Evolutionary conservation across 2,329 filamentous ascomycete species (phyloP).

Genomic region (Pseudogymnoascus sp.): DNA sequence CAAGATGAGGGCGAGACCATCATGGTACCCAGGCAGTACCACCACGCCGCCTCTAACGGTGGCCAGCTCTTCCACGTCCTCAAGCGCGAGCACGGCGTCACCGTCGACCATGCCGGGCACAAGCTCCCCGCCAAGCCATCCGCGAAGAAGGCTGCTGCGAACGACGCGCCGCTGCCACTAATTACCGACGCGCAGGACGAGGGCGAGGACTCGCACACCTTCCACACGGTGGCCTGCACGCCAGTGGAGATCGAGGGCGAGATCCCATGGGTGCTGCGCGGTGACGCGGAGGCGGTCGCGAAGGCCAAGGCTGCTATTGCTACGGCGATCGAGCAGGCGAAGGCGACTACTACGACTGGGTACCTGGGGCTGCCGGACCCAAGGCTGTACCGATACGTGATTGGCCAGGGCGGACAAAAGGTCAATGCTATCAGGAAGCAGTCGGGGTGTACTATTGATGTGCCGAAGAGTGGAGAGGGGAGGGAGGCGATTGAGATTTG

Average conservation of each 20-base stretch:
- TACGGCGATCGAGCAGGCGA: slow-evolving; percentile 63
- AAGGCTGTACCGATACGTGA: slow-evolving; percentile 79
- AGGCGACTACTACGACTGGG: slow-evolving; percentile 65
- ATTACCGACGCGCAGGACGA: slow-evolving; percentile 79
- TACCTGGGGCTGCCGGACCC: slow-evolving; percentile 89
- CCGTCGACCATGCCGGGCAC: slow-evolving; percentile 82
- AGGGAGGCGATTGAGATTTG: slow-evolving; percentile 86
- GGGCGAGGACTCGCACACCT: slow-evolving; percentile 64
- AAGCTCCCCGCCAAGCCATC: slow-evolving; percentile 63
- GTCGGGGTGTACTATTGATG: slow-evolving; percentile 88
- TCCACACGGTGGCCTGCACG: slow-evolving; percentile 67
- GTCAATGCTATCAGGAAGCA: slow-evolving; percentile 90
- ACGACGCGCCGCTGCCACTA: slow-evolving; percentile 65
- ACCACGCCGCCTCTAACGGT: slow-evolving; percentile 80
- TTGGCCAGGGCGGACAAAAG: slow-evolving; percentile 80
- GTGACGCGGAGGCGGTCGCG: slow-evolving; percentile 67
- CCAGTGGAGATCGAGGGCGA: slow-evolving; percentile 45
- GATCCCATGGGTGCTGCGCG: slow-evolving; percentile 85
- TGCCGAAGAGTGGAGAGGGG: slow-evolving; percentile 69
- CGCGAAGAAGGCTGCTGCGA: slow-evolving; percentile 45
- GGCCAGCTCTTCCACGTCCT: slow-evolving; percentile 91
- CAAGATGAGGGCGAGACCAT: slow-evolving; percentile 82
- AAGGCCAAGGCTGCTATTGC: slow-evolving; percentile 73
- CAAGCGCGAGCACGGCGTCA: slow-evolving; percentile 77
- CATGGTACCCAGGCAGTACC: slow-evolving; percentile 72